Evolutionary conservation across 352 stramenopile genomes (phyloP), one percentile per base, ranked within the genome.

Genomic region (Pythium utonaiense): DNA sequence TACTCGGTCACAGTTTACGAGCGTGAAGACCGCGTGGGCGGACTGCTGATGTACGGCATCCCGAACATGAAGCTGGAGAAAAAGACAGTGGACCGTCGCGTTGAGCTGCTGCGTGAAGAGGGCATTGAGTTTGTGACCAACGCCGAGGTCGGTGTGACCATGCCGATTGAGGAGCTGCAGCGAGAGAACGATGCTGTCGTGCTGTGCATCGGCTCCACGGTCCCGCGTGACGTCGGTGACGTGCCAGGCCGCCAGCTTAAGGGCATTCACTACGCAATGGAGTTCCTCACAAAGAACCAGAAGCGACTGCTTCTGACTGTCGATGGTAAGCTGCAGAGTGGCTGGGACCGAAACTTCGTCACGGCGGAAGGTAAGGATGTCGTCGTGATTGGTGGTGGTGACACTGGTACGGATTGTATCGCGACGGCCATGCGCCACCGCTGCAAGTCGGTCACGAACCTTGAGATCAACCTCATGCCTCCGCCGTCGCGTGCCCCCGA

Each of bases 21-120:
- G 73, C 87, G 96, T n/a, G 91, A 97, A 49, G 96, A 99, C 84
- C 86, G 91, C 47, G 74, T 99, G 28, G 96, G 96, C 27, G 96
- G 96, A 6, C 73, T 99, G 40, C 78, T 99, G 50, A 98, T 98
- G 91, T 99, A 99, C 69, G 96, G 96, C 42, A 99, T 99, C 69
- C 96, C 96, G 21, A 99, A 99, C 79, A 98, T 98, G 95, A 99
- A 99, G 78, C 77, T 99, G 6, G 95, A 98, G 59, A 99, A 99
- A 81, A 93, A 98, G 64, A 98, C 87, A 17, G 95, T 99, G 9
- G 86, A 97, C 64, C 90, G 96, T 41, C 88, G 96, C 50, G 88
- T 99, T 8, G 86, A 98, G 69, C 70, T 99, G 28, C 80, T 99
- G 17, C 78, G 73, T 6, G 87, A 98, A 52, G 96, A 99, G 73